A percentile compares a stretch with the other conserved stretches of the same genome.
Conservation (phyloP, 2,329 filamentous ascomycete genomes). For the Cadophora gregata region DNA sequence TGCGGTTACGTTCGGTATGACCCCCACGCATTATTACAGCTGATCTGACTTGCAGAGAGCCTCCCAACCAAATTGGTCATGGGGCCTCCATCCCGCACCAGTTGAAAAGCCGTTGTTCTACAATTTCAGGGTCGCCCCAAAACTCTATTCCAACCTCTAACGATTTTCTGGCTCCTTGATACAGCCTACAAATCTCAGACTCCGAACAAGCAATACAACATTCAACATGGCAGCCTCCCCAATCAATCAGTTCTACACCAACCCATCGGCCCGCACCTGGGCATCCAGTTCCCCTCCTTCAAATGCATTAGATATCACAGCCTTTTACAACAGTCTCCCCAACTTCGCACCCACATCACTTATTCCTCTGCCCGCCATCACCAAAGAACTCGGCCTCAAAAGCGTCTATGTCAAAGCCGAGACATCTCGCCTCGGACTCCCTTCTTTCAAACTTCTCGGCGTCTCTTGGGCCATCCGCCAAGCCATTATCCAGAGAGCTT, state of each 20-base stretch:
- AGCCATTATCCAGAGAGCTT: conserved; percentile 55
- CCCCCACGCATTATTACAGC: conserved; percentile 5
- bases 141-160: background rate
- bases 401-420: conserved; percentile 75
- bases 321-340: conserved; percentile 58
- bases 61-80: conserved; percentile 2
- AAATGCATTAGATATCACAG: conserved; percentile 12
- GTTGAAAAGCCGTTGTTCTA: background rate
- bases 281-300: background rate
- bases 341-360: conserved; percentile 29
- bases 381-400: conserved; percentile 61
- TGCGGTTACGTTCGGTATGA: background rate
- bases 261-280: conserved; percentile 19
- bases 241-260: conserved; percentile 15
- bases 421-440: conserved; percentile 68
- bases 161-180: background rate
- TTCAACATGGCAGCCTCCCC: background rate
- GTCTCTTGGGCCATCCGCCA: conserved; percentile 75
- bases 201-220: background rate
- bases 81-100: background rate
- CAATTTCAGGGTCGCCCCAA: background rate
- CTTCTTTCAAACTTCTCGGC: conserved; percentile 81
- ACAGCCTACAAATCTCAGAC: background rate
- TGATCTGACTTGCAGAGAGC: conserved; percentile 11
- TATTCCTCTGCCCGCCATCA: conserved; percentile 57